Evolutionary conservation across 2,329 filamentous ascomycete genomes (phyloP), one percentile per base, ranked within the genome.

Genomic region (Colletotrichum sp.): DNA sequence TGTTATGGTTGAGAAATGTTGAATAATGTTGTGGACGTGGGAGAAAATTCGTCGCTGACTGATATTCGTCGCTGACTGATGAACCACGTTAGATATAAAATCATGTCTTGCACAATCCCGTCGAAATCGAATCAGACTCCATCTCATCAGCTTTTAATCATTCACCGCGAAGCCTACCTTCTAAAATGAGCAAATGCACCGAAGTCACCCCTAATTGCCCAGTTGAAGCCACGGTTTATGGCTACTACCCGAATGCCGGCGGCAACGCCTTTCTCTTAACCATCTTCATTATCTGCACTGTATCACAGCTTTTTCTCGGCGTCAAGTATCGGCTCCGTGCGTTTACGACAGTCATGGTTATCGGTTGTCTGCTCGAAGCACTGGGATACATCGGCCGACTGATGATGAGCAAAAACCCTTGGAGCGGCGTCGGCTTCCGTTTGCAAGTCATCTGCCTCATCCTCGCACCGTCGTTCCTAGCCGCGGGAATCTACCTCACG

Each of bases 331-430:
- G 38, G 33, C 27, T 36, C 1, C 33, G 69, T 63, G 33, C n/a
- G 33, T 78, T 74, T 31, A 69, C 62, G 16, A 55, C 57, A 18
- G 21, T 29, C 27, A 64, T 77, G 15, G 34, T 66, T 24, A 59
- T 47, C 61, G 76, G 76, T 12, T 57, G 74, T 11, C 24, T 70
- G 3, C 66, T 76, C 38, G 76, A 78, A 51, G 58, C 73, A 9
- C 18, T 74, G 13, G 76, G 76, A 3, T 76, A 78, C 51, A 47
- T 62, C 15, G 76, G 74, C 4, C 63, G 76, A 2, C 47, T 78
- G 21, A 21, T 75, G 57, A 47, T 78, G n/a, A 62, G 70, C 47
- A 47, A 57, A 21, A 73, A 76, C 51, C 47, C 64, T 24, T 73
- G 61, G 67, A 71, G 54, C 21, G 31, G 27, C n/a, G 27, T 16